These are phyloP conservation scores for Streptanthus diversifolius DNA, from an alignment of 345 rosid species.

Conservation along the genomic window DNA sequence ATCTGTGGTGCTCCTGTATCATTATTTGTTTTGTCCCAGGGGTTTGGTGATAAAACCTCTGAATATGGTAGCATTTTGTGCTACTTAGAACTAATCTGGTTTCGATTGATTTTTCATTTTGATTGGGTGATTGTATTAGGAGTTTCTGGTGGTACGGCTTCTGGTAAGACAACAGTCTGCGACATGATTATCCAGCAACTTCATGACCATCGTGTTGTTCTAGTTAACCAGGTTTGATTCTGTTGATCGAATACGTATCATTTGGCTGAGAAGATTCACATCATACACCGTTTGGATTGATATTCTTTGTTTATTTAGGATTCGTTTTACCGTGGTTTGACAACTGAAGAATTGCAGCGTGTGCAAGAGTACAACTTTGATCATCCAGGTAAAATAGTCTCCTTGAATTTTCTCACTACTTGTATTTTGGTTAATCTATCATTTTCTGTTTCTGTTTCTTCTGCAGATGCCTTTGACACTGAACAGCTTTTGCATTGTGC, in stretches of 20 bases:
- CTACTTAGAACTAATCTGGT: not conserved
- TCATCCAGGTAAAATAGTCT: constrained; percentile 63
- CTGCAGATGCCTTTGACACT: constrained; percentile 89
- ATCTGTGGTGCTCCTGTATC: not conserved
- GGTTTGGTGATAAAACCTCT: constrained; percentile 4
- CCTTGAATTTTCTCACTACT: too few relatives aligned
- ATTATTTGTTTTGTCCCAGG: not conserved
- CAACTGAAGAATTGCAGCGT: constrained; percentile 63
- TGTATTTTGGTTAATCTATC: not conserved
- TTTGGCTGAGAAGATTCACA: not conserved
- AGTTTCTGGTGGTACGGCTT: constrained; percentile 96
- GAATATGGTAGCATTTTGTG: too few relatives aligned
- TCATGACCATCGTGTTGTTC: constrained; percentile 95
- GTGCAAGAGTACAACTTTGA: constrained; percentile 98
- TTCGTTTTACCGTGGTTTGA: constrained; percentile 93
- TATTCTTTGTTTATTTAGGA: constrained; percentile 43
- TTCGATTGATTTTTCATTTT: too few relatives aligned
- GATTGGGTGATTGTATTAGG: constrained; percentile 41
- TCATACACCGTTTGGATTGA: not conserved
- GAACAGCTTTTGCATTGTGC: constrained; percentile 93
- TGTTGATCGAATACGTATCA: not conserved
- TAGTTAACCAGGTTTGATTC: constrained; percentile 72
- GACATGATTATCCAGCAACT: constrained; percentile 97
- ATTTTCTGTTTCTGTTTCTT: constrained; percentile 11
- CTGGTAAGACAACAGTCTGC: constrained; percentile 96